Conservation (phyloP, 768 basidiomycete genomes). For the Russula virescens region DNA sequence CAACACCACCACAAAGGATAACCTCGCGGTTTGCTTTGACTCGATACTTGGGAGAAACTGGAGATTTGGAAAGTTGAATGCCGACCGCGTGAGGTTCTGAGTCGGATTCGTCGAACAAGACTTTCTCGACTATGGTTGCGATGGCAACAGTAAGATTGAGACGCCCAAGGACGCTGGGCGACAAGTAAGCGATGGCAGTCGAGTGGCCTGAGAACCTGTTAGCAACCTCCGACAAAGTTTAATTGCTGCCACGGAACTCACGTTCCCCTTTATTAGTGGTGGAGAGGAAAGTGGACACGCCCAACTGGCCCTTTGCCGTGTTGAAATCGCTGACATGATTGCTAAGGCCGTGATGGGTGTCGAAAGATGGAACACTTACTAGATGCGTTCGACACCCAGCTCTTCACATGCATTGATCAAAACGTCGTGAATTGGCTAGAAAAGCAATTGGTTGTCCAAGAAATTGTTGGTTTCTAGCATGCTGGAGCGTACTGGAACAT, state of each 20-base stretch:
- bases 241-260: neutral
- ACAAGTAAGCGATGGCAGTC: constrained; percentile 15
- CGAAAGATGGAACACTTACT: neutral
- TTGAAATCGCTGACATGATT: constrained; percentile 19
- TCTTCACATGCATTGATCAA: constrained; percentile 16
- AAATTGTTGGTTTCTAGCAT: neutral
- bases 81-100: constrained; percentile 18
- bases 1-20: constrained; percentile 24
- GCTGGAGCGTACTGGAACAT: neutral
- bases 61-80: constrained; percentile 17
- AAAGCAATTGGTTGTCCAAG: neutral
- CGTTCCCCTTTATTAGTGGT: constrained; percentile 13
- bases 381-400: constrained; percentile 16
- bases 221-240: neutral
- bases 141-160: constrained; percentile 23
- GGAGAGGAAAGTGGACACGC: constrained; percentile 17
- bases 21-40: constrained; percentile 24
- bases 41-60: constrained; percentile 5
- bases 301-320: constrained; percentile 15
- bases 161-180: constrained; percentile 29
- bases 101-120: constrained; percentile 17
- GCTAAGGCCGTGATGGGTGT: neutral
- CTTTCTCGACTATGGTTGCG: constrained; percentile 8
- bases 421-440: constrained; percentile 18
- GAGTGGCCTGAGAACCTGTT: constrained; percentile 14